These are phyloP conservation scores for Kuraishia molischiana DNA, from an alignment of 805 yeast species.

Conservation along the genomic window DNA sequence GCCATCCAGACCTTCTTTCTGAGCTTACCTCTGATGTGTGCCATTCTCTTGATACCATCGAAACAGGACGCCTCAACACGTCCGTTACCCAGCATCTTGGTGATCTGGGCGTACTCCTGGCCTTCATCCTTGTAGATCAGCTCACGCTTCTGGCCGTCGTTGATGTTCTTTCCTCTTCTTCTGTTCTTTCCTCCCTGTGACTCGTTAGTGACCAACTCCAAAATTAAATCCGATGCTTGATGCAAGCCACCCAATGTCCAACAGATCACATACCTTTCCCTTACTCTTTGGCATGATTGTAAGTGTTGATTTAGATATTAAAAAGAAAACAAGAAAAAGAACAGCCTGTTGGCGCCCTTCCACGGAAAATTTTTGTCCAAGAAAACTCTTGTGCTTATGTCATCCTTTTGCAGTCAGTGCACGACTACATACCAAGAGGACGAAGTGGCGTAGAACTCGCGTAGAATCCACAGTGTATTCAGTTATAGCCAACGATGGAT, in stretches of 20 bases:
- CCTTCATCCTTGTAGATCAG: conserved; percentile 87
- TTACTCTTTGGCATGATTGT: conserved; percentile 64
- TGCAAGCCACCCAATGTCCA: no score
- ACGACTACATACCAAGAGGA: no score
- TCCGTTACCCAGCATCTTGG: conserved; percentile 98
- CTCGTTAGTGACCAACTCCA: no score
- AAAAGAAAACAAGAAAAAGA: no score
- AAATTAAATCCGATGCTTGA: conserved; percentile 98
- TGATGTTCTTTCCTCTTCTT: conserved; percentile 97
- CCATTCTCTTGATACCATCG: conserved; percentile 90
- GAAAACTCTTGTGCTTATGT: no score
- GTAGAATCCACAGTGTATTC: no score
- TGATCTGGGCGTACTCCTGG: conserved; percentile 97
- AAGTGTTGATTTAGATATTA: no score
- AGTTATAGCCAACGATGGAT: no score
- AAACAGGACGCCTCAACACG: conserved; percentile 93
- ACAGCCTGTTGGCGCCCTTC: no score
- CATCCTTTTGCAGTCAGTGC: no score
- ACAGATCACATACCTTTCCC: conserved; percentile 44
- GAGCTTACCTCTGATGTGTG: conserved; percentile 97
- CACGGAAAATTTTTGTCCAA: no score
- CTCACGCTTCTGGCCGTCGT: conserved; percentile 88
- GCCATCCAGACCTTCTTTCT: conserved; percentile 99
- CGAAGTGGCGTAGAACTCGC: no score
- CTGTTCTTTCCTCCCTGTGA: conserved; percentile 86